These are phyloP conservation scores for Carex cristatella DNA, from an alignment of 176 grass and related monocot genomes.

Conservation along the genomic window DNA sequence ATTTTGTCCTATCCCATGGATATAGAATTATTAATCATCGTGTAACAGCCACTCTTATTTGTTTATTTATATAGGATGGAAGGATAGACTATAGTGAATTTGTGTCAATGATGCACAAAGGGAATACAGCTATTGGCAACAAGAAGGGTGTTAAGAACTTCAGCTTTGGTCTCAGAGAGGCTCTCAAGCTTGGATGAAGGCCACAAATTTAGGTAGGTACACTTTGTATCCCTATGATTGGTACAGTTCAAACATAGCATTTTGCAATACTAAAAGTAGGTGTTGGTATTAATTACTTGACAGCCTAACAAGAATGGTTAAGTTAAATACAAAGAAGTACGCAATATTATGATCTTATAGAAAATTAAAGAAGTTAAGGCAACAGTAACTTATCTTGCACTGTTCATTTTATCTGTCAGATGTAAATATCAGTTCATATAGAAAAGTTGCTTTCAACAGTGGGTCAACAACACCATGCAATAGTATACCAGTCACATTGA, in stretches of 20 bases:
- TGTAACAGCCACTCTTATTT: background rate
- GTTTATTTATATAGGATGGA: slow-evolving; percentile 61
- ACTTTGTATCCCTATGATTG: background rate
- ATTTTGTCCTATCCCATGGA: background rate
- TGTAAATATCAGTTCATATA: slow-evolving; percentile 21
- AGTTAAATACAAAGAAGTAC: no score
- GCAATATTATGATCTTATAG: no score
- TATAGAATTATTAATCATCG: background rate
- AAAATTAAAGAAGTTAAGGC: no score
- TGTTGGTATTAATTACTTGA: no score
- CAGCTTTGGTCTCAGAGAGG: slow-evolving; percentile 92
- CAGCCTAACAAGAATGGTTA: no score
- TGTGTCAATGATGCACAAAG: slow-evolving; percentile 94
- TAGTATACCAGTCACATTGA: background rate
- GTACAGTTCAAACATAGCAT: no score
- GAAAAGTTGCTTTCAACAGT: background rate
- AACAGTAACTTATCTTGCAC: background rate
- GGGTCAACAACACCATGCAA: slow-evolving; percentile 9
- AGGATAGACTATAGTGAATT: slow-evolving; percentile 96
- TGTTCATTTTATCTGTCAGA: slow-evolving; percentile 14
- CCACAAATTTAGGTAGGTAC: slow-evolving; percentile 19
- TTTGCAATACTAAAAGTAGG: no score
- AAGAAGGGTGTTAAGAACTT: slow-evolving; percentile 34
- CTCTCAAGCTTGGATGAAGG: slow-evolving; percentile 72
- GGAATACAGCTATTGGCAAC: slow-evolving; percentile 71